These are phyloP conservation scores for Bacterosira constricta DNA, from an alignment of 108 stramenopile species.

Conservation along the genomic window DNA sequence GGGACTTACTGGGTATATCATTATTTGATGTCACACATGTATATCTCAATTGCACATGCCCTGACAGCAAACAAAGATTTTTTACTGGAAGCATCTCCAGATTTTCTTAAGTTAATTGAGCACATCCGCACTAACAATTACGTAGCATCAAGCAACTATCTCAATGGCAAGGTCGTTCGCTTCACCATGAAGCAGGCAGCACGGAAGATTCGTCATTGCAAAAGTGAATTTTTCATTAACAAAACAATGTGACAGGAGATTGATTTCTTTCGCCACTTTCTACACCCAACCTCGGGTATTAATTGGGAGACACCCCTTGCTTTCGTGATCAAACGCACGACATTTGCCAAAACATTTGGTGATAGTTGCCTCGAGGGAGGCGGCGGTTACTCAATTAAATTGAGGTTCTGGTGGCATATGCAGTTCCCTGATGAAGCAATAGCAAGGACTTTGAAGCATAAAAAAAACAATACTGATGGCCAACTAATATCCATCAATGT, in stretches of 20 bases:
- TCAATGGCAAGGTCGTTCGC: not conserved
- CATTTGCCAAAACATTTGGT: not conserved
- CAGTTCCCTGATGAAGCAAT: constrained; percentile 6
- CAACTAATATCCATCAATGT: constrained; percentile 8
- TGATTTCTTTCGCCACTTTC: not conserved
- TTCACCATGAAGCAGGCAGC: not conserved
- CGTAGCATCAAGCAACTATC: not conserved
- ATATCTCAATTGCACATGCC: constrained; percentile 14
- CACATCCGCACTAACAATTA: not conserved
- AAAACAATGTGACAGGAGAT: constrained; percentile 14
- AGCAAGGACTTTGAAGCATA: not conserved
- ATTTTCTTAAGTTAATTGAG: not conserved
- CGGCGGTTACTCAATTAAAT: constrained; percentile 5
- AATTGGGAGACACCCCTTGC: constrained; percentile 5
- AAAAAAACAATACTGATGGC: not conserved
- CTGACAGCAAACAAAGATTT: constrained; percentile 1
- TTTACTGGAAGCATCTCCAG: not conserved
- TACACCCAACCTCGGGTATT: not conserved
- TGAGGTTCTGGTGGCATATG: constrained; percentile 20
- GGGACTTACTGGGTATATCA: constrained; percentile 22
- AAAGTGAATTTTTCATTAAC: constrained; percentile 3
- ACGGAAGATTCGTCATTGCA: not conserved
- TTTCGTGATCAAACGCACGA: constrained; percentile 2
- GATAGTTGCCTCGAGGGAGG: constrained; percentile 13
- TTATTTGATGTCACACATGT: constrained; percentile 12